Base-by-base conservation (phyloP, 116 monocot genomes). In the Iris pallida region DNA sequence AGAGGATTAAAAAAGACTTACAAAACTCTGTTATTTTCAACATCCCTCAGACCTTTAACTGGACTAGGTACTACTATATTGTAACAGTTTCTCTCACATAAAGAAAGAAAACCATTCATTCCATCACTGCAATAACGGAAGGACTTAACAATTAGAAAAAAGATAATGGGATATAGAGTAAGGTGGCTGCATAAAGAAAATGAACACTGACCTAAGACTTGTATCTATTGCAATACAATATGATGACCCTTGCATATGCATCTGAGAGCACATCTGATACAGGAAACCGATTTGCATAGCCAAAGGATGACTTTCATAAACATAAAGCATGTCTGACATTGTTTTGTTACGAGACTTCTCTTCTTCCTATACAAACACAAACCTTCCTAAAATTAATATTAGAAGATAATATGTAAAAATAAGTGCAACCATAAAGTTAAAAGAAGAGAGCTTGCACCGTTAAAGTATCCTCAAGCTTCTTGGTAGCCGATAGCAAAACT, bases 31-130 rank as follows among this genome's bases (percentile, higher is more conserved):
- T 97, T 97, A 44, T 83, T 76, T 53, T 69, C 75, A 73, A 97
- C 18, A 57, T 12, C 53, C 18, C 41, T 72, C 47, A 92, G 78
- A 20, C 87, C 89, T 57, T 75, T 76, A 73, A 91, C 67, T 41
- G 84, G 86, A 52, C 84, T 74, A 72, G 15, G 48, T 30, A 88
- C 62, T 46, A 13, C 40, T 54, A 41, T 7, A 41, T 45, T 74
- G 73, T 70, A 83, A 13, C 20, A 19, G 57, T 98, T 98, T 71
- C 93, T 88, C 49, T 80, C 82, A 66, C 59, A 76, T 56, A 88
- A 75, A 75, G 78, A 82, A 60, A 98, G 78, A 68, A 83, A 88
- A 8, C 98, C 98, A 78, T 93, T 98, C 93, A 93, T 98, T 75
- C 98, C 98, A 65, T 71, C 82, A 71, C 98, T 98, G 69, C 51